Percentiles rank a stretch among this genome's conserved stretches.
Conservation (phyloP, 2,329 filamentous ascomycete genomes). For the Stagonosporopsis tanaceti region DNA sequence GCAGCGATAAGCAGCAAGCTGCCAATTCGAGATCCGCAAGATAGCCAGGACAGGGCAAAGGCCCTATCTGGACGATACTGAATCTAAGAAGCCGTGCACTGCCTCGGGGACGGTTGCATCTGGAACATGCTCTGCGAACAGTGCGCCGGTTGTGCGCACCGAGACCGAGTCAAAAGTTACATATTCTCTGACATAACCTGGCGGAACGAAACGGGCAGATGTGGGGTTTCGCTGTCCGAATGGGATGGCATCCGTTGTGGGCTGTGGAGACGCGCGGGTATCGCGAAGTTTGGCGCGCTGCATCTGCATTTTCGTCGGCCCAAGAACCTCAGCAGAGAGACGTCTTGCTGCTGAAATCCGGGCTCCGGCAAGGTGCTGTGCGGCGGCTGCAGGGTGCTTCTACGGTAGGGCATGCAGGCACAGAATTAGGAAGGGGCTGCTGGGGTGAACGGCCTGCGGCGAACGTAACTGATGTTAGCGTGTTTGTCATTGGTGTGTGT, state of each 20-base stretch:
- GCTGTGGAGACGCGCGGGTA: slow-evolving; percentile 25
- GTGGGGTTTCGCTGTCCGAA: slow-evolving; percentile 29
- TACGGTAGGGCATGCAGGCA: slow-evolving; percentile 18
- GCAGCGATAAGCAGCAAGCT: slow-evolving; percentile 32
- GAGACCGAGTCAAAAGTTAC: slow-evolving; percentile 4
- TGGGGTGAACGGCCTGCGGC: slow-evolving; percentile 23
- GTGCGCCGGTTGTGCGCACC: not conserved
- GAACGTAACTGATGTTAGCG: slow-evolving; percentile 12
- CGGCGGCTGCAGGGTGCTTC: slow-evolving; percentile 24
- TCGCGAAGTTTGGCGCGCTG: slow-evolving; percentile 6
- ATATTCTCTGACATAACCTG: slow-evolving; percentile 32
- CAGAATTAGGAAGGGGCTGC: slow-evolving; percentile 23
- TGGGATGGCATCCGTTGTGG: slow-evolving; percentile 19
- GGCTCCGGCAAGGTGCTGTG: slow-evolving; percentile 25
- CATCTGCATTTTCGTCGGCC: not conserved
- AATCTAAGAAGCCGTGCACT: slow-evolving; percentile 8
- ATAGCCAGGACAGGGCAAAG: slow-evolving; percentile 18
- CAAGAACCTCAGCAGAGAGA: not conserved
- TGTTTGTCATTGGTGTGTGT: slow-evolving; percentile 31
- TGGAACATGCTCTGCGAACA: slow-evolving; percentile 9
- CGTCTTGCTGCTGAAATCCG: not conserved
- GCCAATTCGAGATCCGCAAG: slow-evolving; percentile 13
- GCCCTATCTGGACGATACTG: slow-evolving; percentile 16
- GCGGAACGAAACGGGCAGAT: slow-evolving; percentile 18
- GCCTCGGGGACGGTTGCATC: slow-evolving; percentile 13